Evolutionary conservation across 2,329 filamentous ascomycete species (phyloP), one percentile per base, ranked within the genome.

Genomic region (Hymenoscyphus fraxineus): DNA sequence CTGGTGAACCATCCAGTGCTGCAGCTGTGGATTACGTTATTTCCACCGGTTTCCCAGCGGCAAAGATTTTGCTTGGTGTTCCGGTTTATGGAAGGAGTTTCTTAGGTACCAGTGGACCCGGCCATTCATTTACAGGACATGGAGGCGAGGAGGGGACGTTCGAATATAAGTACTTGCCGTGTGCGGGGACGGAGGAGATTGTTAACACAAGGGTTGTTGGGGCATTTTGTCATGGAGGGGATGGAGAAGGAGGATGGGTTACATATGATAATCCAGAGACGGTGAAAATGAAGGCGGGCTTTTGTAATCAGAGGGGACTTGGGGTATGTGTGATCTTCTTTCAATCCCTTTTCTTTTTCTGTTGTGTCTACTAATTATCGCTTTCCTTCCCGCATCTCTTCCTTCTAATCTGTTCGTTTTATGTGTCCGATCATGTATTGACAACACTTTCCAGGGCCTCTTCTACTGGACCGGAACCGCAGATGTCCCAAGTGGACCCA

Each of bases 391-490:
- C n/a, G n/a, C 35, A 35, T 19, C 41, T 47, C 16, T 47, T 47
- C 4, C 15, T n/a, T 7, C 2, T 6, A 47, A 2, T n/a, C 16
- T n/a, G 5, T 16, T 3, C 6, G 16, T 6, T 22, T 19, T 19
- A 2, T 27, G 27, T 27, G 27, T 27, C 27, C 27, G 27, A 27
- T 27, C 27, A 47, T 19, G 16, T 47, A 22, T 27, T 56, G n/a
- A 61, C 57, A 4, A 7, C 60, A 35, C 3, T 19, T 35, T 13
- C 1, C 70, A 87, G 85, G 91, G 91, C 0, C 77, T 95, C 9
- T 94, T 93, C 75, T 95, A 93, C 76, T 93, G 89, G 89, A 87
- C 89, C 61, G 89, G 87, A n/a, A 88, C 89, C 15, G 86, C 85
- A 2, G 91, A 95, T 78, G 83, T 84, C 35, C 80, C 78, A 69